A percentile compares a stretch with the other conserved stretches of the same genome.
Conservation (phyloP, 768 basidiomycete species). For the Amanita muscaria region DNA sequence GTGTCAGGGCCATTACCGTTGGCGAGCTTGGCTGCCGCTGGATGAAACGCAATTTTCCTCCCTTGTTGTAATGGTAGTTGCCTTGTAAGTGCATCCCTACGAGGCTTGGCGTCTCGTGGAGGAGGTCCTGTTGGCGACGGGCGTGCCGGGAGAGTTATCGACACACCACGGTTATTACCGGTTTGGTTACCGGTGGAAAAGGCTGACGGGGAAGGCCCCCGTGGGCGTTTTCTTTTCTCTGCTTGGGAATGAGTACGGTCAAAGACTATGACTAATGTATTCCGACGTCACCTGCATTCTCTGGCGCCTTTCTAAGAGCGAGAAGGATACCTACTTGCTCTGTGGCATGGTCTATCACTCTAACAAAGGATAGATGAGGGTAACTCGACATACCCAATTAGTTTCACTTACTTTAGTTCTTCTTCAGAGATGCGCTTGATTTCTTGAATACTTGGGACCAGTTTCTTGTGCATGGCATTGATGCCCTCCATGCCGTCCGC, state of each 20-base stretch:
- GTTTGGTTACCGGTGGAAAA: conserved; percentile 25
- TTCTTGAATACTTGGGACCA: conserved; percentile 53
- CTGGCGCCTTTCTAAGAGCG: conserved; percentile 65
- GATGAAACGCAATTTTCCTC: conserved; percentile 77
- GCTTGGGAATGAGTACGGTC: conserved; percentile 1
- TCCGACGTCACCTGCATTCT: conserved; percentile 41
- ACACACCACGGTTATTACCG: conserved; percentile 35
- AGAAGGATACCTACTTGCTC: conserved; percentile 64
- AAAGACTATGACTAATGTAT: background rate
- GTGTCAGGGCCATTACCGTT: conserved; percentile 26
- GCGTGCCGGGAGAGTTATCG: conserved; percentile 49
- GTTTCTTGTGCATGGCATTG: conserved; percentile 53
- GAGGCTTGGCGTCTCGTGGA: conserved; percentile 58
- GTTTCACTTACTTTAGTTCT: conserved; percentile 56
- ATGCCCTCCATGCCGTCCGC: conserved; percentile 60
- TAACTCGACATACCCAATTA: no score
- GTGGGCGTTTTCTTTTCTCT: conserved; percentile 72
- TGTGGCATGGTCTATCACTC: conserved; percentile 63
- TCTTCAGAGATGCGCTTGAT: conserved; percentile 49
- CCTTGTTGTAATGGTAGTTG: conserved; percentile 66
- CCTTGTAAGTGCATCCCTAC: conserved; percentile 50
- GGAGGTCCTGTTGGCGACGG: conserved; percentile 40
- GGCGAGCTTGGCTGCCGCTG: conserved; percentile 46
- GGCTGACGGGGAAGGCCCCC: conserved; percentile 62
- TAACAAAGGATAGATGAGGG: conserved; percentile 19